Conservation (phyloP, 192 early-diverging fungal genomes). For the Coemansia nantahalensis region DNA sequence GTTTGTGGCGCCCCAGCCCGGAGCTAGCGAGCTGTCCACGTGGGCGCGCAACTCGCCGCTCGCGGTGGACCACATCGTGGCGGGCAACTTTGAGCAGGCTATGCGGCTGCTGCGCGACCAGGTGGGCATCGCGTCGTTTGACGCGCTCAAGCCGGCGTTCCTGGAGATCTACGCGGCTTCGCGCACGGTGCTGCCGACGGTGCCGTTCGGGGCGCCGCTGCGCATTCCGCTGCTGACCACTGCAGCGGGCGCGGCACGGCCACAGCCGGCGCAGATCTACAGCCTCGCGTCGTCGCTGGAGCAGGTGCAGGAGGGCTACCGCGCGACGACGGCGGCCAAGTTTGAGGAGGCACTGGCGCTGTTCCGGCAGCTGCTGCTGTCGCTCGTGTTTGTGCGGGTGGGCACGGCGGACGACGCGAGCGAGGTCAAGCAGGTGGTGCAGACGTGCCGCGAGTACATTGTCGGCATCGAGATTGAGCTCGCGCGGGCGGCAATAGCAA, state of each 20-base stretch:
- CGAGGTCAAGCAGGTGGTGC: constrained; percentile 78
- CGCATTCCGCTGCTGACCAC: constrained; percentile 69
- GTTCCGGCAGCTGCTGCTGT: constrained; percentile 77
- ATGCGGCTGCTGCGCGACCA: constrained; percentile 93
- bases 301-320: constrained; percentile 85
- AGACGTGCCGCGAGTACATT: constrained; percentile 89
- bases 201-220: constrained; percentile 61
- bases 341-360: constrained; percentile 73
- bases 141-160: constrained; percentile 85
- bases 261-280: constrained; percentile 42
- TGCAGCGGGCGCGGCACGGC: constrained; percentile 53
- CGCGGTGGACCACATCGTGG: constrained; percentile 91
- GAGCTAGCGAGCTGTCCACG: constrained; percentile 63
- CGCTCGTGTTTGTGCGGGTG: constrained; percentile 73
- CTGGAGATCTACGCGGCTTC: constrained; percentile 79
- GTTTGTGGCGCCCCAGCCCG: constrained; percentile 77
- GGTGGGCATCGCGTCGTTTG: constrained; percentile 92
- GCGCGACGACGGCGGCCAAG: constrained; percentile 74
- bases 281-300: constrained; percentile 45
- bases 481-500: constrained; percentile 61
- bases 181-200: constrained; percentile 60
- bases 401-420: constrained; percentile 63
- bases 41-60: constrained; percentile 86
- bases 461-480: constrained; percentile 84
- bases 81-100: constrained; percentile 92